Evolutionary conservation across 2,329 filamentous ascomycete species (phyloP).

Genomic region (Penicillium freii): DNA sequence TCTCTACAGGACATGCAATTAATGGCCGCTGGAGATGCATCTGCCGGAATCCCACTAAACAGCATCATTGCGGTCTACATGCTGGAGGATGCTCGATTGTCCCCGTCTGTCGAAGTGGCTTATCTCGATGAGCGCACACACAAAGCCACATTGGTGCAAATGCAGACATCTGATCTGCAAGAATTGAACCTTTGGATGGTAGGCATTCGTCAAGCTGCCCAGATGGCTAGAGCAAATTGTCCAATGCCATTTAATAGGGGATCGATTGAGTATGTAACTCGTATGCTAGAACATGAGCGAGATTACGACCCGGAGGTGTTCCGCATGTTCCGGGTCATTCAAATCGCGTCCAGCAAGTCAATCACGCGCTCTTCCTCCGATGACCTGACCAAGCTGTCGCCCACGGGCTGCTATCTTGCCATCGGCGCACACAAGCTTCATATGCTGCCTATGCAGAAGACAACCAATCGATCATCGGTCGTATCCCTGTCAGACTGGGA

Average conservation of each 20-base stretch:
- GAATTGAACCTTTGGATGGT: slow-evolving; percentile 66
- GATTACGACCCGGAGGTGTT: slow-evolving; percentile 69
- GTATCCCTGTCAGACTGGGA: slow-evolving; percentile 54
- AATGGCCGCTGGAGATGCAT: slow-evolving; percentile 55
- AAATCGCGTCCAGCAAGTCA: slow-evolving; percentile 59
- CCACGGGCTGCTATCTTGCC: slow-evolving; percentile 66
- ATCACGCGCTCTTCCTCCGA: slow-evolving; percentile 60
- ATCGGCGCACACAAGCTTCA: slow-evolving; percentile 69
- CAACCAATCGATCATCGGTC: slow-evolving; percentile 53
- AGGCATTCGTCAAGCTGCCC: slow-evolving; percentile 59
- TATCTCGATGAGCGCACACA: slow-evolving; percentile 64
- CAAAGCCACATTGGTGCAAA: slow-evolving; percentile 60
- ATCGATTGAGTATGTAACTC: slow-evolving; percentile 61
- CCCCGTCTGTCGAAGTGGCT: slow-evolving; percentile 65
- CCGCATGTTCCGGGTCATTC: slow-evolving; percentile 66
- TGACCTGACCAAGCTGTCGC: slow-evolving; percentile 63
- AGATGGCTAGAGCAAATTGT: slow-evolving; percentile 54
- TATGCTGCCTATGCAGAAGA: slow-evolving; percentile 63
- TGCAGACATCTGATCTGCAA: slow-evolving; percentile 63
- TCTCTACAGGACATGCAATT: slow-evolving; percentile 63
- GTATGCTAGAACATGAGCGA: slow-evolving; percentile 62
- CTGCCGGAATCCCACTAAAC: slow-evolving; percentile 57
- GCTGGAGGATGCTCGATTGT: slow-evolving; percentile 65
- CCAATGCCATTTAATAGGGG: slow-evolving; percentile 55
- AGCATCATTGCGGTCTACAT: slow-evolving; percentile 67